phyloP scores from a whole-genome alignment of 441 rosid species.

The Gossypium trilobum region DNA sequence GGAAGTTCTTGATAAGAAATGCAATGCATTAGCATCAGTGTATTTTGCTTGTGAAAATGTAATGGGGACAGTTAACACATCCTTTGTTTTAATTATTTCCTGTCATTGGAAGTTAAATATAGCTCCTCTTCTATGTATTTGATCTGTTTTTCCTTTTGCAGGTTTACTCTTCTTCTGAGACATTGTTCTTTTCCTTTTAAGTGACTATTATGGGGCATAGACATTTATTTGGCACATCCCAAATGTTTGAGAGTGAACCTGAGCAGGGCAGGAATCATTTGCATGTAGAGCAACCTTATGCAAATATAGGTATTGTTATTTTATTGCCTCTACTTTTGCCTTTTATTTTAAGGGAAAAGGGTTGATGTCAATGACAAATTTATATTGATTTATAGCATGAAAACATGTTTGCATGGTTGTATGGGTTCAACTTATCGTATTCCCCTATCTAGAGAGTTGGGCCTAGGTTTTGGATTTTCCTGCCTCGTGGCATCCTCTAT shows the following conservation, averaged over 20 bases:
- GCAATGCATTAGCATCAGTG: not conserved
- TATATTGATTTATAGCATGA: not conserved
- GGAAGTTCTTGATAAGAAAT: not conserved
- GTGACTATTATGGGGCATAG: constrained; percentile 53
- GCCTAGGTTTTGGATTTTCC: not conserved
- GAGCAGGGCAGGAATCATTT: constrained; percentile 59
- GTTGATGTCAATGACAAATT: not conserved
- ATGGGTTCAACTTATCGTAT: not conserved
- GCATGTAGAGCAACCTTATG: constrained; percentile 48
- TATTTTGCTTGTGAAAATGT: not conserved
- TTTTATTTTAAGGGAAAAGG: not conserved
- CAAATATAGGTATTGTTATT: constrained; percentile 38
- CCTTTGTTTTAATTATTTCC: not conserved
- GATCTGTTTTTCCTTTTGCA: constrained; percentile 26
- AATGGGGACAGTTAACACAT: not conserved
- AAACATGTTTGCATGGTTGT: not conserved
- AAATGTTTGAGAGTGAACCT: constrained; percentile 47
- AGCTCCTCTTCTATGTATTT: constrained; percentile 12
- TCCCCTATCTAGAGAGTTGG: not conserved
- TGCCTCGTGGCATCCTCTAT: not conserved
- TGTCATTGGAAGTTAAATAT: not conserved
- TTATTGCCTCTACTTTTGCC: not conserved
- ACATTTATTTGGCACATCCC: constrained; percentile 43
- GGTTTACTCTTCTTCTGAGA: constrained; percentile 27
- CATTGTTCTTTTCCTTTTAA: constrained; percentile 9